A percentile compares a stretch with the other conserved stretches of the same genome.
Evolutionary conservation across 352 stramenopile species (phyloP).

Genomic region (Globisporangium ultimum): DNA sequence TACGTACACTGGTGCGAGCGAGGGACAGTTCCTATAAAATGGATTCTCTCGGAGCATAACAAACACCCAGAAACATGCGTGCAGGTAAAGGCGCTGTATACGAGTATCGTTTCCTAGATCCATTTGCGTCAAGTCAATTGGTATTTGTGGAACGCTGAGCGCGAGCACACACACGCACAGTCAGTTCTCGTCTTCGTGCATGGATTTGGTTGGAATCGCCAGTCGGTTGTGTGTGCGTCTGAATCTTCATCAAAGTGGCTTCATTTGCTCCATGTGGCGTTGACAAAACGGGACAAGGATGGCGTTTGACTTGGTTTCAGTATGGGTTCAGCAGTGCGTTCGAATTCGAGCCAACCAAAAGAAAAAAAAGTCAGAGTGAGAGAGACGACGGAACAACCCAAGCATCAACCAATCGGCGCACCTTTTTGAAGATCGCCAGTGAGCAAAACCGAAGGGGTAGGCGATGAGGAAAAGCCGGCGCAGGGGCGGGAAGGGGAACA

Average conservation of each 20-base stretch:
- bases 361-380: neutral
- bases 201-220: too few relatives aligned
- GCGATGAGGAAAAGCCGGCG: too few relatives aligned
- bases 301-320: neutral
- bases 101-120: too few relatives aligned
- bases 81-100: too few relatives aligned
- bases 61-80: too few relatives aligned
- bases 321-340: neutral
- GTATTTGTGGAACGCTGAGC: too few relatives aligned
- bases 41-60: too few relatives aligned
- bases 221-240: neutral
- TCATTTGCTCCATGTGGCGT: neutral
- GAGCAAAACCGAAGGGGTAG: neutral
- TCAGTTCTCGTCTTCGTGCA: too few relatives aligned
- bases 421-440: neutral
- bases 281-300: neutral
- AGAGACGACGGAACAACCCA: conserved; percentile 1
- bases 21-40: too few relatives aligned
- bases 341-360: neutral
- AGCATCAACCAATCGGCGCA: neutral
- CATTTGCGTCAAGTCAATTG: too few relatives aligned
- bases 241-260: neutral
- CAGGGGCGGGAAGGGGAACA: too few relatives aligned
- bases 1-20: neutral
- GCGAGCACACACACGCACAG: too few relatives aligned